Evolutionary conservation across 2,329 filamentous ascomycete genomes (phyloP).

Genomic region (Pestalotiopsis sp.): DNA sequence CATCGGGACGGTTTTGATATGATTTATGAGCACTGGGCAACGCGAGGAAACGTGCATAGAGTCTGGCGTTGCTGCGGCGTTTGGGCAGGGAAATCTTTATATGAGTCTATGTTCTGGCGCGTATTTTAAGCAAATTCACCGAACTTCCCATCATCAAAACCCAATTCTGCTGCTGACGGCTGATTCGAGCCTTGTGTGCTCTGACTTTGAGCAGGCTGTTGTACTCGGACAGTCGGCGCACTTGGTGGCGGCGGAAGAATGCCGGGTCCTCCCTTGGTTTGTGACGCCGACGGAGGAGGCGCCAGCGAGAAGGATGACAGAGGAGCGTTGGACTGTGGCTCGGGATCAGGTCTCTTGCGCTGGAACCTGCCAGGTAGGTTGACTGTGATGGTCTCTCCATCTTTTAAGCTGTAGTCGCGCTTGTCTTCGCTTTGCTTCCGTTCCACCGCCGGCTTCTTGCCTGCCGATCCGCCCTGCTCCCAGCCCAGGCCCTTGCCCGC

Average conservation of each 20-base stretch:
- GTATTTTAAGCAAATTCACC: conserved; percentile 68
- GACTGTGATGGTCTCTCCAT: conserved; percentile 85
- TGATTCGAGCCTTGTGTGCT: conserved; percentile 38
- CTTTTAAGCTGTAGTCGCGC: conserved; percentile 82
- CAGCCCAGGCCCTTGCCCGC: conserved; percentile 69
- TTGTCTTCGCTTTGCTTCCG: conserved; percentile 51
- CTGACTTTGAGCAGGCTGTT: conserved; percentile 51
- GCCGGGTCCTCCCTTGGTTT: conserved; percentile 25
- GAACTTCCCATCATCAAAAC: conserved; percentile 87
- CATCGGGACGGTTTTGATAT: neutral
- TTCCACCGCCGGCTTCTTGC: conserved; percentile 35
- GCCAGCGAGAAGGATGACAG: conserved; percentile 69
- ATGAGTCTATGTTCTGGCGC: neutral
- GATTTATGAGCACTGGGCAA: neutral
- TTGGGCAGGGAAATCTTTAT: neutral
- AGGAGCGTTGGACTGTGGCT: conserved; percentile 26
- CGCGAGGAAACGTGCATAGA: neutral
- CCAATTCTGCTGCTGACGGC: conserved; percentile 61
- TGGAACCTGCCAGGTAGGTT: conserved; percentile 65
- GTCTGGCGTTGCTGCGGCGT: neutral
- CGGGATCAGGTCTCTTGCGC: conserved; percentile 43
- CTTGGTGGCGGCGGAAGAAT: conserved; percentile 68
- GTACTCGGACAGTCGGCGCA: conserved; percentile 59
- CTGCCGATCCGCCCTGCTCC: conserved; percentile 41
- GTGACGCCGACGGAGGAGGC: conserved; percentile 60